Evolutionary conservation across 2,329 filamentous ascomycete genomes (phyloP).

Genomic region (Penicillium oxalicum): DNA sequence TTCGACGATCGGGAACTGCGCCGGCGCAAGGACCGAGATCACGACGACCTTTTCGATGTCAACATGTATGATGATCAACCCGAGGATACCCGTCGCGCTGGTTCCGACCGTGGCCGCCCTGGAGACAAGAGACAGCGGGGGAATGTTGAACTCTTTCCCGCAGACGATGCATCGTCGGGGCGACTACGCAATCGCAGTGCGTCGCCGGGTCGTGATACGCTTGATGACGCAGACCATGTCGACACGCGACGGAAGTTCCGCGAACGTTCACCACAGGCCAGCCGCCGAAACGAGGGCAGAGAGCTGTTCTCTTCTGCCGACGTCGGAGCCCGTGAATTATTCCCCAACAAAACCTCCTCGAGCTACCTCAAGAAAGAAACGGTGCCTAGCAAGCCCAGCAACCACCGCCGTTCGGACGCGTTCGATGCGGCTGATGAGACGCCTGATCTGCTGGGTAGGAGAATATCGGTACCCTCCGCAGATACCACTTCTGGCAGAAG

Average conservation of each 20-base stretch:
- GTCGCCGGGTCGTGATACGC: conserved; percentile 51
- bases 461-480: conserved; percentile 46
- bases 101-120: conserved; percentile 25
- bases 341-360: conserved; percentile 38
- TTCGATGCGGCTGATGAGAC: conserved; percentile 52
- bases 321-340: conserved; percentile 43
- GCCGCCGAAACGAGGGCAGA: conserved; percentile 35
- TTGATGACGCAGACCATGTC: conserved; percentile 36
- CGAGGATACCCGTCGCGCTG: conserved; percentile 20
- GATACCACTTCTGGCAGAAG: conserved; percentile 38
- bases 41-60: conserved; percentile 60
- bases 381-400: conserved; percentile 48
- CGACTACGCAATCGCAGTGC: conserved; percentile 55
- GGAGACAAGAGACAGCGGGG: conserved; percentile 26
- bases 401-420: conserved; percentile 46
- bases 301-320: conserved; percentile 57
- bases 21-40: conserved; percentile 41
- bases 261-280: conserved; percentile 36
- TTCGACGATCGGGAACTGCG: conserved; percentile 57
- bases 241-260: conserved; percentile 38
- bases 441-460: conserved; percentile 46
- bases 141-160: conserved; percentile 36
- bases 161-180: conserved; percentile 33
- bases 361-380: conserved; percentile 52
- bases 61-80: conserved; percentile 73